Base-by-base conservation (phyloP, 768 basidiomycete species). In the Russula lepida region DNA sequence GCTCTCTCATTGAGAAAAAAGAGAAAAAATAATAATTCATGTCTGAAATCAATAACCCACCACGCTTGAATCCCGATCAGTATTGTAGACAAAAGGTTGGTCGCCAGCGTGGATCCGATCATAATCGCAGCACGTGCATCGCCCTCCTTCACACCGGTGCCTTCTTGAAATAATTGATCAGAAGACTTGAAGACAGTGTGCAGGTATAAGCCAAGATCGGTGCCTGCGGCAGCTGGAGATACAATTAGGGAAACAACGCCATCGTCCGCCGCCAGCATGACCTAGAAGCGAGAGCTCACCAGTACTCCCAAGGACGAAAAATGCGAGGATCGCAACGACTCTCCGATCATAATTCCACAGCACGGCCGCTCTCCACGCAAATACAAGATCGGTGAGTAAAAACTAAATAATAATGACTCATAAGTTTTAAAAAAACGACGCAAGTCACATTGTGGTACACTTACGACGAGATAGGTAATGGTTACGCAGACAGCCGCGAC, bases 271-370 rank as follows among this genome's bases (percentile, higher is more conserved):
- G 11, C 21, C 11, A 27, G 13, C 11, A 12, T 6, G 7, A 6
- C 13, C 19, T 19, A n/a, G 48, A 52, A 30, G 23, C 4, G 17
- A 48, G n/a, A 48, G n/a, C 57, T 58, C 13, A 56, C 62, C 51
- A 1, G 28, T 54, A 7, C 37, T 53, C 1, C 62, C 62, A 15
- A 63, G 28, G 21, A 63, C n/a, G 37, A 54, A 63, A 2, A 54
- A 5, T 8, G 46, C 28, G 23, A 63, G 56, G 37, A 28, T 19
- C 6, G 56, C 37, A 8, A 58, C 25, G 17, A 63, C 32, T 8
- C 57, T 58, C 37, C 56, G 44, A 43, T 63, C 52, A 11, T 63
- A 58, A 19, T 63, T 62, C 62, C 62, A 63, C 28, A 63, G 2
- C 23, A 58, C 56, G 0, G 56, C 56, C 17, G 62, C 62, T 44